Conservation (phyloP, 2,329 filamentous ascomycete genomes). For the Grosmannia penicillata region DNA sequence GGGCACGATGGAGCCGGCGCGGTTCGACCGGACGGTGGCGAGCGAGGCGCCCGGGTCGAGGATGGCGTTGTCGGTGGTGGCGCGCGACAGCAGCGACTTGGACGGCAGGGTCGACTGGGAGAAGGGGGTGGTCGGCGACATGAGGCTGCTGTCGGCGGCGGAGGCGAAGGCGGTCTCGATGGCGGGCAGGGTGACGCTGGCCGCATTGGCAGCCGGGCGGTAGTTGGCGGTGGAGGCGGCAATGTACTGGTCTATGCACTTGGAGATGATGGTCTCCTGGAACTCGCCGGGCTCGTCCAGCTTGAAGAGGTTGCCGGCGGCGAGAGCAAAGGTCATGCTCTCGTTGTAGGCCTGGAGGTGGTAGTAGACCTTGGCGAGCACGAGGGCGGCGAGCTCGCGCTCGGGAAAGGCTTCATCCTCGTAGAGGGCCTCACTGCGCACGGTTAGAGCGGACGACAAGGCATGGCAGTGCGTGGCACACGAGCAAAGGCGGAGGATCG, state of each 20-base stretch:
- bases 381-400: constrained; percentile 82
- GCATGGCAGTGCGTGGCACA: constrained; percentile 8
- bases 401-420: constrained; percentile 93
- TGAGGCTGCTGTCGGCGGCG: constrained; percentile 48
- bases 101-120: constrained; percentile 86
- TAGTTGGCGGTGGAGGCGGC: constrained; percentile 47
- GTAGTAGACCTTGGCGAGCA: constrained; percentile 96
- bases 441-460: not conserved
- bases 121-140: constrained; percentile 87
- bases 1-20: constrained; percentile 47
- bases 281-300: constrained; percentile 85
- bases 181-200: constrained; percentile 41
- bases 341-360: constrained; percentile 98
- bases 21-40: constrained; percentile 28
- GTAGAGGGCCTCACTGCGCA: constrained; percentile 76
- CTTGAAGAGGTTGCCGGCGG: constrained; percentile 88
- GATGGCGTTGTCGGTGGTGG: constrained; percentile 50
- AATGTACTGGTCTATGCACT: constrained; percentile 97
- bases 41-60: constrained; percentile 45
- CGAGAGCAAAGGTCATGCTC: constrained; percentile 95
- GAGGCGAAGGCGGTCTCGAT: constrained; percentile 67
- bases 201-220: constrained; percentile 26
- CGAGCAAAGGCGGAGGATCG: too few relatives aligned
- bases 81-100: constrained; percentile 85
- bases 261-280: constrained; percentile 97